These are phyloP conservation scores for Pleodorina starrii DNA, from an alignment of 139 green algal species.

Conservation along the genomic window DNA sequence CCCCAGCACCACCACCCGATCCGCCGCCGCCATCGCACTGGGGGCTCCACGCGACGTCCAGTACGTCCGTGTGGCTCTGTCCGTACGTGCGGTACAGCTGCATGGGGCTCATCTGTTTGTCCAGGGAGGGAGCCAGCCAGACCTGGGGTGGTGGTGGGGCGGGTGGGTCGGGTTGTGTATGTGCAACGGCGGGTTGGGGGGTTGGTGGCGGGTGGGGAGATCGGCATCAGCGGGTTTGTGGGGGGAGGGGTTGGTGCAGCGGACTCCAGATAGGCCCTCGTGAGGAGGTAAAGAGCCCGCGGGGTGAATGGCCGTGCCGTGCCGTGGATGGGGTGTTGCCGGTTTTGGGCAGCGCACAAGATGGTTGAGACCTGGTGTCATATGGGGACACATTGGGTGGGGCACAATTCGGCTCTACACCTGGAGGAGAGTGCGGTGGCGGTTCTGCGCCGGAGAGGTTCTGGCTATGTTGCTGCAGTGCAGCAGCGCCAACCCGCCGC, in stretches of 20 bases:
- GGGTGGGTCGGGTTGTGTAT: not conserved
- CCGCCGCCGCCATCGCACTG: not conserved
- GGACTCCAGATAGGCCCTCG: no score
- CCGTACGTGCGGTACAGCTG: constrained; percentile 92
- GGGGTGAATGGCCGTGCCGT: no score
- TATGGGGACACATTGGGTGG: no score
- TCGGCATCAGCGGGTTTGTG: not conserved
- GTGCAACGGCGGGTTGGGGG: not conserved
- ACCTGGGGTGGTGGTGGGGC: constrained; percentile 73
- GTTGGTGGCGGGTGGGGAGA: not conserved
- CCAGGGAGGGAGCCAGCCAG: constrained; percentile 85
- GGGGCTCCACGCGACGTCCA: constrained; percentile 89
- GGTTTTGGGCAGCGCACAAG: no score
- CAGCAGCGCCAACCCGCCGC: no score
- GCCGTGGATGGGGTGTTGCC: no score
- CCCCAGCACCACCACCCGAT: not conserved
- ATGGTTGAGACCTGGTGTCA: no score
- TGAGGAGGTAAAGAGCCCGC: not conserved
- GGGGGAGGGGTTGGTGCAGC: not conserved
- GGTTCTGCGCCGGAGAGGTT: no score
- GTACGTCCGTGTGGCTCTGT: constrained; percentile 86
- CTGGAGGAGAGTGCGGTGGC: no score
- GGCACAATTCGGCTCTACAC: no score
- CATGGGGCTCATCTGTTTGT: constrained; percentile 92
- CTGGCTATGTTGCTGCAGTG: no score